These are phyloP conservation scores for Candida rishiriensis DNA, from an alignment of 805 yeast species.

Conservation along the genomic window DNA sequence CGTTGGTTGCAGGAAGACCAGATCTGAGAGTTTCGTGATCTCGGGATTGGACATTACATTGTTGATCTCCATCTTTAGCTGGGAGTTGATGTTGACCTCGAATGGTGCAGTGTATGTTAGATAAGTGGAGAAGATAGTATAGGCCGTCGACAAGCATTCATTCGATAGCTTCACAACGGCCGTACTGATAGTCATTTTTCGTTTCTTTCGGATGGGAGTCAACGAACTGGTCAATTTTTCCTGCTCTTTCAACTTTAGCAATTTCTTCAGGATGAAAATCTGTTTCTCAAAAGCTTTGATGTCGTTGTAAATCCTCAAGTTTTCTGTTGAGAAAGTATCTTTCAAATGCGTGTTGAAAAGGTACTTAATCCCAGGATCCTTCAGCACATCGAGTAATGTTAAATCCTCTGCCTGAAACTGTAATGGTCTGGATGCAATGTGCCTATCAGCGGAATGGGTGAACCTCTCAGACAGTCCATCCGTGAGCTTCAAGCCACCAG, in stretches of 20 bases:
- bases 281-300: conserved; percentile 49
- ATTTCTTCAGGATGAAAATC: conserved; percentile 38
- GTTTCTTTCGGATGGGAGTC: conserved; percentile 18
- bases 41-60: conserved; percentile 12
- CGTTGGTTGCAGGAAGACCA: background rate
- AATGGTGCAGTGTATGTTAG: conserved; percentile 63
- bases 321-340: conserved; percentile 66
- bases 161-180: conserved; percentile 42
- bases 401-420: background rate
- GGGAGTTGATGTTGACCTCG: conserved; percentile 60
- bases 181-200: conserved; percentile 29
- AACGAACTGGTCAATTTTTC: conserved; percentile 15
- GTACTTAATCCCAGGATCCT: conserved; percentile 73
- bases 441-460: too few species aligned
- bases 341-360: conserved; percentile 64
- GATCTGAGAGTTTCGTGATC: conserved; percentile 1
- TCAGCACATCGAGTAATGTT: conserved; percentile 40
- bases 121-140: conserved; percentile 61
- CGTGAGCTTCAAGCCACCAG: background rate
- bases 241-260: conserved; percentile 29
- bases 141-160: conserved; percentile 57
- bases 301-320: conserved; percentile 65
- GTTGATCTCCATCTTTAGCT: conserved; percentile 16
- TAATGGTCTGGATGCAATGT: too few species aligned
- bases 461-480: too few species aligned